A percentile compares a stretch with the other conserved stretches of the same genome.
phyloP scores from a whole-genome alignment of 805 yeast species.

The baker's yeast (Saccharomyces cerevisiae) region DNA sequence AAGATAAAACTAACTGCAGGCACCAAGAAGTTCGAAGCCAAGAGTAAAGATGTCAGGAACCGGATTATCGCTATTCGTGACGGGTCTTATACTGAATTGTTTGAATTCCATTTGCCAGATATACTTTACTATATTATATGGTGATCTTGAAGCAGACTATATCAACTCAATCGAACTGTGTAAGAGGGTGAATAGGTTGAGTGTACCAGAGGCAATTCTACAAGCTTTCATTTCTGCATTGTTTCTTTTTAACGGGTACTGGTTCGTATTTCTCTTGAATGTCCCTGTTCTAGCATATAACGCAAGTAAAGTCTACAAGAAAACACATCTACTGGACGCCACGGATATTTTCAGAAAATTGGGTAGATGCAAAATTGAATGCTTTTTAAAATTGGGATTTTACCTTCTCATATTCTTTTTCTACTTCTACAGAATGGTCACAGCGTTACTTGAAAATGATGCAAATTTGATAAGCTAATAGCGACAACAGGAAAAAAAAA shows the following conservation, averaged over 20 bases:
- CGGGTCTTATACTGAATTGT: conserved; percentile 78
- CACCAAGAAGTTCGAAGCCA: background rate
- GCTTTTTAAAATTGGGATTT: conserved; percentile 84
- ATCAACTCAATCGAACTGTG: conserved; percentile 96
- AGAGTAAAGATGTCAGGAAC: background rate
- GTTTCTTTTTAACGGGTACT: conserved; percentile 80
- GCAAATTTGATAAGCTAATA: background rate
- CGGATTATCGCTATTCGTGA: conserved; percentile 39
- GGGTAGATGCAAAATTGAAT: conserved; percentile 85
- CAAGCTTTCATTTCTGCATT: conserved; percentile 65
- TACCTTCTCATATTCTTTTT: conserved; percentile 88
- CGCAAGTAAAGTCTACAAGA: conserved; percentile 66
- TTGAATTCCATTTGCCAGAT: conserved; percentile 86
- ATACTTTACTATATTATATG: conserved; percentile 89
- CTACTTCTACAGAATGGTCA: conserved; percentile 90
- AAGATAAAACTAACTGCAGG: background rate
- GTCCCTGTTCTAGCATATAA: conserved; percentile 81
- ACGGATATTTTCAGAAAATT: conserved; percentile 95
- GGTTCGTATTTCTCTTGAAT: conserved; percentile 81
- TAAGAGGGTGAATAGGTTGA: conserved; percentile 80
- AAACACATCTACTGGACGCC: conserved; percentile 85
- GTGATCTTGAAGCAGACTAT: conserved; percentile 92
- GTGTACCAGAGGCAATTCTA: conserved; percentile 81
- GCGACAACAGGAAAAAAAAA: background rate
- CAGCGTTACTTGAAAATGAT: conserved; percentile 58